Conservation (phyloP, 2,329 filamentous ascomycete genomes). For the Epichloe elymi region DNA sequence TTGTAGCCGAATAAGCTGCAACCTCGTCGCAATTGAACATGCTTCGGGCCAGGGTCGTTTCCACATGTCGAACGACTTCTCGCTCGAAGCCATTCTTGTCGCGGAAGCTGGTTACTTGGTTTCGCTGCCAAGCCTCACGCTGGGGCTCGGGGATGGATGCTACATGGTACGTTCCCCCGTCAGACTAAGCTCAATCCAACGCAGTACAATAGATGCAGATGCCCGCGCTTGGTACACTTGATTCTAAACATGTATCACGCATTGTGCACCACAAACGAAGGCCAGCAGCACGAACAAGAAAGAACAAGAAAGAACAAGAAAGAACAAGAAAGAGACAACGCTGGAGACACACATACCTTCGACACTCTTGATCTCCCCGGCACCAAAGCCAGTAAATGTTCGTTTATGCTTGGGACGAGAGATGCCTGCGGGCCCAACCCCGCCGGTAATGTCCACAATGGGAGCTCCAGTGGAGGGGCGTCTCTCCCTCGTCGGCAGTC, state of each 20-base stretch:
- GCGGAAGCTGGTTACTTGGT: conserved; percentile 54
- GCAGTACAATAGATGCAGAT: not conserved
- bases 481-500: conserved; percentile 52
- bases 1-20: conserved; percentile 82
- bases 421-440: conserved; percentile 74
- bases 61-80: conserved; percentile 86
- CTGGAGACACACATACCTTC: conserved; percentile 47
- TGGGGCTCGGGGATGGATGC: conserved; percentile 77
- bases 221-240: not conserved
- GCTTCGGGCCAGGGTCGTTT: conserved; percentile 89
- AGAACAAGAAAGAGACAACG: not conserved
- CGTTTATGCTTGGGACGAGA: conserved; percentile 89
- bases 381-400: conserved; percentile 88
- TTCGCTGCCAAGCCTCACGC: conserved; percentile 63
- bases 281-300: not conserved
- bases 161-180: conserved; percentile 17
- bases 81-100: conserved; percentile 73
- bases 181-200: not conserved
- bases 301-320: not conserved
- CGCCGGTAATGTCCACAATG: conserved; percentile 73
- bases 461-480: conserved; percentile 72
- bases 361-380: conserved; percentile 82
- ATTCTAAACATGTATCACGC: not conserved
- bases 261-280: not conserved
- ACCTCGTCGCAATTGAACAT: conserved; percentile 97